These are phyloP conservation scores for Henckelia pumila DNA, from an alignment of 257 asterid species.

Conservation along the genomic window DNA sequence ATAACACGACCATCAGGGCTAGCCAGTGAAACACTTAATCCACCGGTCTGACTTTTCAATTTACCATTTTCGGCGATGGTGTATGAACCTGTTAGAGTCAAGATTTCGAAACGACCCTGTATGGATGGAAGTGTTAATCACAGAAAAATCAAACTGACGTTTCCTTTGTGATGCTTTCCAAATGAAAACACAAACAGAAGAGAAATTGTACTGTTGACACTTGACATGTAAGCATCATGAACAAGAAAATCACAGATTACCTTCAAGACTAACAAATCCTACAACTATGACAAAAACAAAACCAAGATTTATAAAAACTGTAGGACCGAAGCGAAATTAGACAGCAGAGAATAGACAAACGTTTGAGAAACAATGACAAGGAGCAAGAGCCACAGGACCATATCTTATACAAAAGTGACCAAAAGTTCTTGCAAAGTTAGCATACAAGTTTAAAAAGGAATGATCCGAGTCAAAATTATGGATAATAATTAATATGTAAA, in stretches of 20 bases:
- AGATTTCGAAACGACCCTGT: constrained; percentile 97
- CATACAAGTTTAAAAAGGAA: background rate
- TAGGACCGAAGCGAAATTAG: too few relatives aligned
- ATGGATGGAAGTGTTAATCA: constrained; percentile 11
- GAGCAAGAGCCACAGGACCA: background rate
- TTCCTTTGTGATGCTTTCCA: background rate
- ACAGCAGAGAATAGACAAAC: too few relatives aligned
- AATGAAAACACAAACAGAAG: background rate
- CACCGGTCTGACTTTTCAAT: constrained; percentile 66
- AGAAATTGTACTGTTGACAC: background rate
- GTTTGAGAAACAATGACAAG: background rate
- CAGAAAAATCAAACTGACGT: too few relatives aligned
- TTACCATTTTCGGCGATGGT: constrained; percentile 67
- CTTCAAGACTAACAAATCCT: background rate
- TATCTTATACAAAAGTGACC: too few relatives aligned
- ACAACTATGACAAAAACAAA: background rate
- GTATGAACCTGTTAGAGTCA: constrained; percentile 75
- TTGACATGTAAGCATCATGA: background rate
- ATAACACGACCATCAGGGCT: constrained; percentile 92
- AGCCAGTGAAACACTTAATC: constrained; percentile 82
- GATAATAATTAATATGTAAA: background rate
- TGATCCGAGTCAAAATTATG: background rate
- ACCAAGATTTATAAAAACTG: background rate
- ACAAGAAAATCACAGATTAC: background rate
- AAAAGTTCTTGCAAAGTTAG: background rate